phyloP scores from a whole-genome alignment of 2,329 filamentous ascomycete species.

The Penicillium sp. region DNA sequence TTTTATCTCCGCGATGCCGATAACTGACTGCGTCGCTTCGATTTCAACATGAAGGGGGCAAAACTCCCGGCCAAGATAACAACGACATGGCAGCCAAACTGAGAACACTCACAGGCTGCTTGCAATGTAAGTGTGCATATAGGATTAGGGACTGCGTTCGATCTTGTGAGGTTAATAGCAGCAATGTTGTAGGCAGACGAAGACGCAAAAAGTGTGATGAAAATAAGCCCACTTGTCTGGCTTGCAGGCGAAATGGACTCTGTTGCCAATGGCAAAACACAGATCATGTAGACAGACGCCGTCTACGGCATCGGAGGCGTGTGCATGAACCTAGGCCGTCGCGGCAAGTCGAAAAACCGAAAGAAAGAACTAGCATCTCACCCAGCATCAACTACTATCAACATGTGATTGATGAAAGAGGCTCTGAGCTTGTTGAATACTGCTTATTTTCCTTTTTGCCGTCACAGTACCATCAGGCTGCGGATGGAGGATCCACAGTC shows the following conservation, averaged over 20 bases:
- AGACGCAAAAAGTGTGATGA: constrained; percentile 13
- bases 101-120: constrained; percentile 9
- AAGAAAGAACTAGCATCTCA: background rate
- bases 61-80: background rate
- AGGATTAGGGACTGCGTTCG: background rate
- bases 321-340: background rate
- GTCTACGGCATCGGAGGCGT: constrained; percentile 1
- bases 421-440: constrained; percentile 2
- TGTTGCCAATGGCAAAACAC: constrained; percentile 5
- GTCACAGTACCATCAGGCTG: constrained; percentile 10
- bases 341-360: background rate
- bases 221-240: background rate
- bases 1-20: background rate
- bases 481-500: constrained; percentile 5
- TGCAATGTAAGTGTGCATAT: background rate
- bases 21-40: too few species aligned
- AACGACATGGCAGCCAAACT: constrained; percentile 8
- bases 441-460: constrained; percentile 7
- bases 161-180: too few species aligned
- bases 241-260: constrained; percentile 5
- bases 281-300: constrained; percentile 5
- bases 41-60: background rate
- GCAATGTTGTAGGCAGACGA: background rate
- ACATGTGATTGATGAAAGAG: background rate
- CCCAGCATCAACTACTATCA: background rate